These are phyloP conservation scores for Axilococcus clingmanii DNA, from an alignment of 139 green algal species.

Conservation along the genomic window DNA sequence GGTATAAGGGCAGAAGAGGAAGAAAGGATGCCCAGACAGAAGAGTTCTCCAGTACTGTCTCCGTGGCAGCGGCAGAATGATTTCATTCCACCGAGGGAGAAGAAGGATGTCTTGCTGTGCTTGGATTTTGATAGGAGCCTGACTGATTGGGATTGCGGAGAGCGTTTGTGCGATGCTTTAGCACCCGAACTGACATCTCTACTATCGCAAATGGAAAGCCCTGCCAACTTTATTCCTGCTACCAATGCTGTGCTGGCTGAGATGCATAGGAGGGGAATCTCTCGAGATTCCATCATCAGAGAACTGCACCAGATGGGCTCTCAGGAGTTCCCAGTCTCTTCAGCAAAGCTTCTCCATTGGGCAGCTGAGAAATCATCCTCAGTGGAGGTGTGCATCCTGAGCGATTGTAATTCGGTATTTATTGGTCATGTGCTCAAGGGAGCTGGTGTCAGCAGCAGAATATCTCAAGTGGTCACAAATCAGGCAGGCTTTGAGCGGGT, in stretches of 20 bases:
- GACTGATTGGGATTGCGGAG: slow-evolving; percentile 50
- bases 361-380: slow-evolving; percentile 6
- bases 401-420: slow-evolving; percentile 67
- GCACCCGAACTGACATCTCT: slow-evolving; percentile 73
- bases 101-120: slow-evolving; percentile 36
- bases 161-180: slow-evolving; percentile 57
- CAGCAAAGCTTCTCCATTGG: slow-evolving; percentile 37
- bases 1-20: neutral
- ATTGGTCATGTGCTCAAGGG: slow-evolving; percentile 61
- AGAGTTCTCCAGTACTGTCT: neutral
- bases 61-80: neutral
- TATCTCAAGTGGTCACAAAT: slow-evolving; percentile 58
- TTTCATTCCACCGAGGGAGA: neutral
- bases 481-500: slow-evolving; percentile 44
- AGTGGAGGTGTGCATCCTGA: slow-evolving; percentile 48
- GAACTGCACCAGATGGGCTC: slow-evolving; percentile 47
- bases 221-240: slow-evolving; percentile 62
- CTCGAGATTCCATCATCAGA: slow-evolving; percentile 44
- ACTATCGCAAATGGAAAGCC: slow-evolving; percentile 44
- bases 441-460: slow-evolving; percentile 7
- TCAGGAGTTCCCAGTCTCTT: slow-evolving; percentile 39
- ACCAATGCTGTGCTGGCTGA: slow-evolving; percentile 68
- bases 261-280: slow-evolving; percentile 59
- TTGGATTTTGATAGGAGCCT: slow-evolving; percentile 77
- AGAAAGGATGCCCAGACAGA: neutral